Base-by-base conservation (phyloP, 805 yeast species). In the Starmerella asiatica region DNA sequence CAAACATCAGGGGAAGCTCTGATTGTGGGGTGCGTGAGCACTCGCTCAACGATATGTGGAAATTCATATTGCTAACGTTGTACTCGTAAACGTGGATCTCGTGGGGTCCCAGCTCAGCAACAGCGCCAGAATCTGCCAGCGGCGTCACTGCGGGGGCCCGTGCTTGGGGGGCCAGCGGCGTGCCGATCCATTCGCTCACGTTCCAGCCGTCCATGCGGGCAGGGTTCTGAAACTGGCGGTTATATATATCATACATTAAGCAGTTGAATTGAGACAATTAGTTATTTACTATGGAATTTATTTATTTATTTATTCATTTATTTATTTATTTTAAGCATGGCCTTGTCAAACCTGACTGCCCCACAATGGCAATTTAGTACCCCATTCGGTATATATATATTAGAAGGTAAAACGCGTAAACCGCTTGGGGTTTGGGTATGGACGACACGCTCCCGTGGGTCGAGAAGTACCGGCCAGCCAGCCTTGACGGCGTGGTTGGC, bases 391-490 rank as follows among this genome's bases (percentile, higher is more conserved):
- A n/a, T n/a, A n/a, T 24, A 24, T 24, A 9, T 24, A 24, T 14
- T 24, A 24, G 12, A 9, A 24, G 14, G 9, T 9, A 14, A 24
- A 24, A 24, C 12, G 12, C 31, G 21, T 30, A 30, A 8, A 6
- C 20, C n/a, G 26, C 11, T 7, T 11, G 7, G 26, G 26, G 26
- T 23, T 23, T 11, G 26, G 26, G 26, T 23, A 23, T 23, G 26
- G 26, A 23, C 46, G n/a, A 48, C 30, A 42, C 40, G 28, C 45
- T 51, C 15, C 56, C 51, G 27, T 58, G 68, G 98, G 93, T 91
- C 34, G 99, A 91, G 58, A 91, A 91, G 58, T 91, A 88, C 59
- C 76, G 99, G 47, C 99, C 99, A 0, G 63, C 66, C 26, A 67
- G 76, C 1, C 64, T 91, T 37, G 84, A 81, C 45, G 95, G 91